Conservation (phyloP, 345 rosid genomes). For the Mallotus nudiflorus region DNA sequence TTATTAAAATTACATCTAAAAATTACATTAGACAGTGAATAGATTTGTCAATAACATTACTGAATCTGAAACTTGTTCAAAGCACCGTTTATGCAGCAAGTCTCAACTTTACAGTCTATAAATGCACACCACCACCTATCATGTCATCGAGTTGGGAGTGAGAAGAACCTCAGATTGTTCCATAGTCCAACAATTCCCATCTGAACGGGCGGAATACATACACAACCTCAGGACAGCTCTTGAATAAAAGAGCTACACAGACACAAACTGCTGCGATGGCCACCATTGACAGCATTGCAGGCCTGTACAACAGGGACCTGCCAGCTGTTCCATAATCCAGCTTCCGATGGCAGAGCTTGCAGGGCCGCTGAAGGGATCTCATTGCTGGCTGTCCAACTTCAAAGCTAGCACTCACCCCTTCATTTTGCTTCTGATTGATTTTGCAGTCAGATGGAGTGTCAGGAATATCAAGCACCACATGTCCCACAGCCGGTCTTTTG, state of each 20-base stretch:
- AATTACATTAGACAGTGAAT: constrained; percentile 13
- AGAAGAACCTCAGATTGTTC: constrained; percentile 57
- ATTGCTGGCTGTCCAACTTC: constrained; percentile 47
- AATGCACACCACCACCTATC: constrained; percentile 28
- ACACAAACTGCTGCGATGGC: constrained; percentile 97
- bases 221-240: constrained; percentile 92
- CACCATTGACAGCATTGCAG: constrained; percentile 96
- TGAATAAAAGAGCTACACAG: constrained; percentile 93
- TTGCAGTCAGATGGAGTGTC: constrained; percentile 23
- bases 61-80: constrained; percentile 27
- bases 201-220: constrained; percentile 91
- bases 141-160: constrained; percentile 14
- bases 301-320: constrained; percentile 74
- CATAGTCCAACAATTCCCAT: constrained; percentile 91
- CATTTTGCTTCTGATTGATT: constrained; percentile 44
- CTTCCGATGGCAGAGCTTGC: constrained; percentile 76
- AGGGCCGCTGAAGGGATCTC: constrained; percentile 34
- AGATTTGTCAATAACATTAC: constrained; percentile 26
- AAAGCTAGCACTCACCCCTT: constrained; percentile 42
- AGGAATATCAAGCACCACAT: constrained; percentile 66
- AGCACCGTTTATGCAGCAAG: constrained; percentile 31
- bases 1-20: neutral
- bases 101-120: constrained; percentile 44
- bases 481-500: constrained; percentile 47
- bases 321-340: constrained; percentile 46